Percentiles rank a stretch among this genome's conserved stretches.
Evolutionary conservation across 305 asterid species (phyloP).

Genomic region (Rubia peregrina): DNA sequence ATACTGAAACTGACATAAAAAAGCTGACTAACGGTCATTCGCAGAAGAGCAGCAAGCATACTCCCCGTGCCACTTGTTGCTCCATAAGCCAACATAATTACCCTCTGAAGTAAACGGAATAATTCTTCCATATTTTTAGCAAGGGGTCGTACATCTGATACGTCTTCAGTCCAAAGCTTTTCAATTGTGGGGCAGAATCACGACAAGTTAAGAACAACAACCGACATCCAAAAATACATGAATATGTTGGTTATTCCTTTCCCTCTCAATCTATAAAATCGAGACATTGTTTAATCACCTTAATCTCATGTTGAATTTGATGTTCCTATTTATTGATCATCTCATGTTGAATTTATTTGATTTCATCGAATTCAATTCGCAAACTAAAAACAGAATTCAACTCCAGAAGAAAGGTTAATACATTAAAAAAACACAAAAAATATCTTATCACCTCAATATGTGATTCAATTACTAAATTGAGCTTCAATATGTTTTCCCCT

Average conservation of each 20-base stretch:
- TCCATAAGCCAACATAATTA: conserved; percentile 67
- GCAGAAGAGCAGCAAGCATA: conserved; percentile 63
- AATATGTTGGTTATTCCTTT: not conserved
- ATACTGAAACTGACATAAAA: conserved; percentile 68
- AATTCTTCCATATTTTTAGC: conserved; percentile 73
- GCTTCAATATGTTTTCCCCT: too few relatives aligned
- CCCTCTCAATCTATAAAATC: too few relatives aligned
- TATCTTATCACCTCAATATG: too few relatives aligned
- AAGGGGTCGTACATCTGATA: conserved; percentile 53
- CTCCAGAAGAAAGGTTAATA: too few relatives aligned
- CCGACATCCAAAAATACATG: not conserved
- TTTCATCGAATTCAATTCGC: too few relatives aligned
- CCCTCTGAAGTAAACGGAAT: conserved; percentile 68
- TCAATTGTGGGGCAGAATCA: conserved; percentile 45
- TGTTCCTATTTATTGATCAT: too few relatives aligned
- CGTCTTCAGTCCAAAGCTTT: conserved; percentile 72
- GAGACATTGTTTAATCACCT: too few relatives aligned
- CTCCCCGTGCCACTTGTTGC: conserved; percentile 70
- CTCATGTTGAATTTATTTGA: too few relatives aligned
- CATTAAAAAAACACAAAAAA: too few relatives aligned
- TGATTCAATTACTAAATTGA: too few relatives aligned
- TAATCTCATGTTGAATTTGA: too few relatives aligned
- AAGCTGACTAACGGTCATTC: conserved; percentile 55
- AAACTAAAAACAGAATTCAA: too few relatives aligned
- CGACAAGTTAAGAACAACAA: not conserved